phyloP scores from a whole-genome alignment of 805 yeast genomes.

The Metschnikowia koreensis region DNA sequence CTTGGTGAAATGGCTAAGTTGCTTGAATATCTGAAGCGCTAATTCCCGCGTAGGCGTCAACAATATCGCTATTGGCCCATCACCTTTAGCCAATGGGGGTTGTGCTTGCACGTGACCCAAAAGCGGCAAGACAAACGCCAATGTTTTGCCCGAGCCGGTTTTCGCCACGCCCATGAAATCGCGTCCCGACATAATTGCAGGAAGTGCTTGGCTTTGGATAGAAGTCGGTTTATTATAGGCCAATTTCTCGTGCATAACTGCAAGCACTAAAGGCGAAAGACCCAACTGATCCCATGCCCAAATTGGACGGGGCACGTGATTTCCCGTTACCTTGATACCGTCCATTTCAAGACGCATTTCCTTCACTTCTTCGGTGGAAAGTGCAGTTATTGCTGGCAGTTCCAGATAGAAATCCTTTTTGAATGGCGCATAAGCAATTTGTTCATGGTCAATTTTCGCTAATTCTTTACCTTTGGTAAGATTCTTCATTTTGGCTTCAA shows the following conservation, averaged over 20 bases:
- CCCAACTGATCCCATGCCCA: conserved; percentile 81
- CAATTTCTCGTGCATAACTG: conserved; percentile 49
- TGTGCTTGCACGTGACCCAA: conserved; percentile 82
- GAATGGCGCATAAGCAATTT: conserved; percentile 50
- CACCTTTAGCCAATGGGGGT: conserved; percentile 47
- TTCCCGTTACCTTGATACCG: conserved; percentile 67
- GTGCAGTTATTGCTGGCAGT: conserved; percentile 47
- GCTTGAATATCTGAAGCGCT: conserved; percentile 77
- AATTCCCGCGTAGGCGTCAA: conserved; percentile 92
- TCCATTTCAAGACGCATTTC: conserved; percentile 52
- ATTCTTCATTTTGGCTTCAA: conserved; percentile 37
- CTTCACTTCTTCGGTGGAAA: conserved; percentile 56
- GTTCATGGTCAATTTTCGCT: conserved; percentile 45
- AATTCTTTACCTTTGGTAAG: conserved; percentile 51
- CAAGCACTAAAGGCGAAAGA: conserved; percentile 56
- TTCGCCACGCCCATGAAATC: conserved; percentile 94
- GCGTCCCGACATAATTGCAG: conserved; percentile 84
- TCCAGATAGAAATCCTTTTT: conserved; percentile 62
- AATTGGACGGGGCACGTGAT: conserved; percentile 60
- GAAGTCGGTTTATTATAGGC: conserved; percentile 70
- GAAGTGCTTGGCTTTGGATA: conserved; percentile 87
- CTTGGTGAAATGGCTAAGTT: conserved; percentile 57
- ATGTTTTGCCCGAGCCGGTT: conserved; percentile 95
- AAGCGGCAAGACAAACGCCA: conserved; percentile 82
- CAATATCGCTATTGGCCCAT: conserved; percentile 77